Evolutionary conservation across 129 eudicot genomes (phyloP), one percentile per base, ranked within the genome.

Genomic region (Artemisia tridentata): DNA sequence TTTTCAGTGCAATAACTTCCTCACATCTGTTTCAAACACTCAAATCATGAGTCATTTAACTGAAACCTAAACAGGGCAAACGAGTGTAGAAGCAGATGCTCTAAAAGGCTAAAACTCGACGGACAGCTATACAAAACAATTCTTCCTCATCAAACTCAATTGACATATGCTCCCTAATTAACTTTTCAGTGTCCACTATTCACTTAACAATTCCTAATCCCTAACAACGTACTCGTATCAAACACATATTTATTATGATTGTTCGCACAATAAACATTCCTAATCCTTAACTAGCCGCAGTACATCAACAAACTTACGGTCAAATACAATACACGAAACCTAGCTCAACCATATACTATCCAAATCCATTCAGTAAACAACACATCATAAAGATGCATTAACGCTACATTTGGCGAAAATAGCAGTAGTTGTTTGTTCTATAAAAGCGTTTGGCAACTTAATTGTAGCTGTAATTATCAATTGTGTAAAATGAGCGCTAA

Each of bases 21-120:
- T 6, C 4, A 74, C 71, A 74, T n/a, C 47, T 53, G 21, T 41
- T 74, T 62, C 38, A 16, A 63, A 50, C 19, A 43, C 11, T 58
- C 6, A 11, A 58, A 25, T 23, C 38, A 53, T 10, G 7, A 65
- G 25, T 55, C 49, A 1, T 21, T 56, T 65, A 63, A 53, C 20
- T n/a, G 48, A 74, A 53, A 54, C 31, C 65, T 20, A 74, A 74
- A 21, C 21, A 62, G 34, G 20, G 11, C 76, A 45, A 72, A 58
- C 23, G 46, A 25, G 23, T 71, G 57, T 20, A 8, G 45, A 7
- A 7, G 27, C 21, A 71, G 66, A 55, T 41, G 43, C 45, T n/a
- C 45, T 19, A 0, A 38, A 38, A 38, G 45, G 45, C 45, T 38
- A 38, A 48, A 46, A 23, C 49, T 51, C 8, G 54, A 53, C 10